Conservation (phyloP, 805 yeast species). For the Candida montana region DNA sequence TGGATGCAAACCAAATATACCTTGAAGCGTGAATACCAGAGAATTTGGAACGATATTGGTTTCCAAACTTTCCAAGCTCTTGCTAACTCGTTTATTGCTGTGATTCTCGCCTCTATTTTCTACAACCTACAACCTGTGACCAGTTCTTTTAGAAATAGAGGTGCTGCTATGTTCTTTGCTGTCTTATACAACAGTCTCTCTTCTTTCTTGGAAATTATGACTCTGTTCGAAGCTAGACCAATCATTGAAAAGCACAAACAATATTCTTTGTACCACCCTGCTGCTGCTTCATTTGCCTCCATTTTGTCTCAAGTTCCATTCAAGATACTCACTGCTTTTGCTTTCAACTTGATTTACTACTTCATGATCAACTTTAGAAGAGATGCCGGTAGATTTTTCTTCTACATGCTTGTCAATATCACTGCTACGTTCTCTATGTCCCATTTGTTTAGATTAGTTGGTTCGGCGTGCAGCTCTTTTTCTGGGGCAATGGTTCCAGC, state of each 20-base stretch:
- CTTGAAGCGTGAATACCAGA: slow-evolving; percentile 38
- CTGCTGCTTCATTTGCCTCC: slow-evolving; percentile 65
- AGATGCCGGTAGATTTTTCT: slow-evolving; percentile 50
- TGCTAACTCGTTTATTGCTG: slow-evolving; percentile 44
- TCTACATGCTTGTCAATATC: slow-evolving; percentile 37
- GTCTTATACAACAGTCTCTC: slow-evolving; percentile 54
- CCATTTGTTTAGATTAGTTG: slow-evolving; percentile 46
- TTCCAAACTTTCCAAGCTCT: slow-evolving; percentile 37
- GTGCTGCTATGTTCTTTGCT: slow-evolving; percentile 63
- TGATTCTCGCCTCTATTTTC: slow-evolving; percentile 50
- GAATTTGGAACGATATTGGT: slow-evolving; percentile 43
- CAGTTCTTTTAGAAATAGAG: slow-evolving; percentile 44
- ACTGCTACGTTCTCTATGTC: slow-evolving; percentile 44
- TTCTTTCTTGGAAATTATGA: slow-evolving; percentile 48
- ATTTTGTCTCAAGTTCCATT: slow-evolving; percentile 59
- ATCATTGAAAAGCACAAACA: slow-evolving; percentile 66
- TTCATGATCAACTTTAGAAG: slow-evolving; percentile 50
- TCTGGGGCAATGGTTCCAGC: slow-evolving; percentile 54
- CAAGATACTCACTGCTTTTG: slow-evolving; percentile 40
- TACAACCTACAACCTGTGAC: slow-evolving; percentile 41
- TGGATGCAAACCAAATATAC: slow-evolving; percentile 44
- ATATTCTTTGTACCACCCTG: slow-evolving; percentile 67
- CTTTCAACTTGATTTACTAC: slow-evolving; percentile 45
- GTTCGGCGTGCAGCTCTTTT: slow-evolving; percentile 39
- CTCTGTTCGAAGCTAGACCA: slow-evolving; percentile 49